Evolutionary conservation across 1,284 basidiomycete genomes (phyloP), one percentile per base, ranked within the genome.

Genomic region (Schizophyllum amplum): DNA sequence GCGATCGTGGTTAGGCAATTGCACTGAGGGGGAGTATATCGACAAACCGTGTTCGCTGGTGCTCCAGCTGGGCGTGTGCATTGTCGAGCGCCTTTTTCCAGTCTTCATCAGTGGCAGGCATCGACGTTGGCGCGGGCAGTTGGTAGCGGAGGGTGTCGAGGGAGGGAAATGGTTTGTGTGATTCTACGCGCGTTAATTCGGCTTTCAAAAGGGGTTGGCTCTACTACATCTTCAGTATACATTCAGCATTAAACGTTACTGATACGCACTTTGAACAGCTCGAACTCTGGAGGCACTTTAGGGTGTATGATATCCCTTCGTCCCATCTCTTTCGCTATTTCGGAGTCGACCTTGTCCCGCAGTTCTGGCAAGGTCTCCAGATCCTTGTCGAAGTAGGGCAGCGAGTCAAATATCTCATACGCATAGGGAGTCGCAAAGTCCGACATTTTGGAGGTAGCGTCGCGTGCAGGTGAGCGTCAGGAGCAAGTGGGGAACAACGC

Each of bases 321-420:
- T 64, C 82, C 83, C 50, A 81, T 78, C 67, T 91, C 83, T 21
- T 79, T 77, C 24, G 84, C 84, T 53, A 92, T 72, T 67, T 90
- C 86, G 59, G 76, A 77, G 58, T 88, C 84, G 13, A 93, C 90
- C 64, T 84, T 84, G 64, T 84, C 79, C 65, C 81, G 83, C 59
- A 90, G 74, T 57, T 82, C 71, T 2, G 91, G 87, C 59, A 84
- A 81, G 56, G 79, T 80, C 60, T 95, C 91, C 51, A 95, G 78
- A 66, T 98, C 94, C 68, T 92, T 89, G 75, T 98, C 95, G 67
- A 92, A 94, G 74, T 98, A 98, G 13, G 95, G 93, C 58, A 97
- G 78, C 22, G 93, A 91, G 72, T 97, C 94, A 63, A 93, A 82
- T 24, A 82, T 72, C 59, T 75, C 72, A 51, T 42, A 42, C 2